Conservation (phyloP, 805 yeast genomes). For the Wickerhamiella hasegawae region DNA sequence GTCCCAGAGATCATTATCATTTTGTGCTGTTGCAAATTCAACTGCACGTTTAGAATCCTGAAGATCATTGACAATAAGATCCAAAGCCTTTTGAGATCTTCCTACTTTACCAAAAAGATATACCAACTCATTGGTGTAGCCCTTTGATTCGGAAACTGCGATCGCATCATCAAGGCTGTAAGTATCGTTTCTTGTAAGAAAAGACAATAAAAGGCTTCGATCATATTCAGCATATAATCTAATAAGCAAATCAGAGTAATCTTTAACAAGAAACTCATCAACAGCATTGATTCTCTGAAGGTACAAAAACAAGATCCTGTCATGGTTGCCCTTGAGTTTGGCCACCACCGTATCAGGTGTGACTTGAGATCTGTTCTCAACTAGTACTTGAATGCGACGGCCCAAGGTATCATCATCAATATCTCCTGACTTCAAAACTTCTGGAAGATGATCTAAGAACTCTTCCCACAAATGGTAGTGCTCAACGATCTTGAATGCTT, state of each 20-base stretch:
- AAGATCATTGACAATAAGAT: conserved; percentile 57
- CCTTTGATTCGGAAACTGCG: conserved; percentile 38
- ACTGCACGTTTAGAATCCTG: conserved; percentile 73
- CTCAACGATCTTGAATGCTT: conserved; percentile 41
- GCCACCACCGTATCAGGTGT: conserved; percentile 34
- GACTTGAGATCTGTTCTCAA: conserved; percentile 27
- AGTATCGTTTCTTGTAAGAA: conserved; percentile 37
- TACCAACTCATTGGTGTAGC: conserved; percentile 55
- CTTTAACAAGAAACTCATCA: conserved; percentile 39
- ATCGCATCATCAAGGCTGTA: conserved; percentile 58
- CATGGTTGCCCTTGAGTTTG: conserved; percentile 22
- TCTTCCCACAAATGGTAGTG: conserved; percentile 44
- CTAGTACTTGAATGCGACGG: not conserved
- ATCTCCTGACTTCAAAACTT: conserved; percentile 16
- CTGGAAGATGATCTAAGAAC: conserved; percentile 34
- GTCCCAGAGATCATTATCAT: conserved; percentile 70
- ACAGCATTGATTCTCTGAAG: conserved; percentile 38
- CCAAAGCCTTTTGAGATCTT: conserved; percentile 57
- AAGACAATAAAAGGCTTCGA: conserved; percentile 37
- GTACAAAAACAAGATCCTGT: conserved; percentile 36
- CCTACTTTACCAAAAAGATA: conserved; percentile 73
- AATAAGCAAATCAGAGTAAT: conserved; percentile 54
- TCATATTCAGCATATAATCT: conserved; percentile 49
- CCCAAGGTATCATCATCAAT: conserved; percentile 5
- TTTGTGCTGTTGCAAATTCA: conserved; percentile 49